These are phyloP conservation scores for Mycena crocata DNA, from an alignment of 768 basidiomycete genomes.

Conservation along the genomic window DNA sequence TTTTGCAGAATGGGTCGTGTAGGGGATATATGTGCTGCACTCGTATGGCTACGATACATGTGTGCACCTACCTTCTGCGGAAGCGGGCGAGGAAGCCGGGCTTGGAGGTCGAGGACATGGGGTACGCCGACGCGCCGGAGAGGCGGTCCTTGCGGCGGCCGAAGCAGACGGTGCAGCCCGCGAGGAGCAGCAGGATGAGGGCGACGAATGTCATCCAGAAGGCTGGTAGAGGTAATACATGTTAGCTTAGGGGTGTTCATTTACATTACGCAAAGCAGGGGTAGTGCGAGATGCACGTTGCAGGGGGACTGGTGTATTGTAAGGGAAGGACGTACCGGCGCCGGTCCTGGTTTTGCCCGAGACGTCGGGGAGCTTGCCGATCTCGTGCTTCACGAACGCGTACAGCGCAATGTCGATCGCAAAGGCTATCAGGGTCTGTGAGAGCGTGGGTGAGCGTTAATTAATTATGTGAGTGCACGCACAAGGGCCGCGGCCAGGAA, in stretches of 20 bases:
- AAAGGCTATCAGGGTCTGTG: constrained; percentile 73
- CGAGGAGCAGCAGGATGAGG: constrained; percentile 71
- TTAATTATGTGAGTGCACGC: not conserved
- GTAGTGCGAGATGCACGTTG: too few species aligned
- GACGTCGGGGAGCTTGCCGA: constrained; percentile 60
- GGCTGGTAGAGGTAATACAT: constrained; percentile 47
- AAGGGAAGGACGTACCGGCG: constrained; percentile 61
- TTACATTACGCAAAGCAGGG: too few species aligned
- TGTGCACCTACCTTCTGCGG: constrained; percentile 46
- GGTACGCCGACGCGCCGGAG: constrained; percentile 53
- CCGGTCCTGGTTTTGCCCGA: constrained; percentile 64
- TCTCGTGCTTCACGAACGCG: constrained; percentile 68
- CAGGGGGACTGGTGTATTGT: too few species aligned
- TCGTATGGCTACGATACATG: not conserved
- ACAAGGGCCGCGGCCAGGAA: constrained; percentile 74
- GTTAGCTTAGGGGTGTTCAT: not conserved
- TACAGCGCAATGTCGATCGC: constrained; percentile 82
- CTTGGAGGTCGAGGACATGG: constrained; percentile 43
- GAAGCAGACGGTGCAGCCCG: constrained; percentile 77
- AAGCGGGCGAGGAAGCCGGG: constrained; percentile 50
- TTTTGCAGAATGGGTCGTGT: too few species aligned
- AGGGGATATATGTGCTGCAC: not conserved
- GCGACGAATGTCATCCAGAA: constrained; percentile 83
- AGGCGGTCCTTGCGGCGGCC: constrained; percentile 70
- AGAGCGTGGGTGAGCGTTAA: not conserved